Evolutionary conservation across 768 basidiomycete species (phyloP), one percentile per base, ranked within the genome.

Genomic region (Naganishia vaughanmartiniae): DNA sequence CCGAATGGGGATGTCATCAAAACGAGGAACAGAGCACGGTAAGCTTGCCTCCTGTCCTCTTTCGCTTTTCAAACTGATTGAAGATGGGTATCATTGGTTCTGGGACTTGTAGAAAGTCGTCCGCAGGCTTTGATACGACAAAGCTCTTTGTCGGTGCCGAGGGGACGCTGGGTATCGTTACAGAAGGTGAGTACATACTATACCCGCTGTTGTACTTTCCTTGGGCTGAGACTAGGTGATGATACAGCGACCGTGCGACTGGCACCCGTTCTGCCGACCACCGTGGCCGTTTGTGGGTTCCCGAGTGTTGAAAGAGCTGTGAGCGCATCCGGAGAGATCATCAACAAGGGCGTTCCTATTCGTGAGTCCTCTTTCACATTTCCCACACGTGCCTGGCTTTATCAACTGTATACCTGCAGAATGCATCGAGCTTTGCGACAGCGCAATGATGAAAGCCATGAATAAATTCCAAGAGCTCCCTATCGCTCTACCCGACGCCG

Each of bases 91-190:
- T 9, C 9, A 7, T n/a, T 45, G 57, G 7, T 26, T 63, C 9
- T 33, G 33, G 30, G 21, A 36, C 39, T 3, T 53, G 28, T 31
- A 57, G 91, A 57, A 94, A 96, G 78, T 92, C 90, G 3, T 86
- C 92, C 0, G 90, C 91, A 0, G 93, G 93, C 0, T 93, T 90
- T 76, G 93, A 94, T 76, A 85, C 86, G 0, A 93, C 90, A 0
- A 93, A 93, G 78, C 80, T 93, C 2, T 93, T 93, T 82, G 89
- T 93, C 57, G 92, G 92, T 4, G 90, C 91, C 2, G 92, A 93
- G 80, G 92, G 92, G 7, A 94, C 92, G 0, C 79, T 93, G 54
- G 92, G 92, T 4, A 89, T 94, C 73, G 87, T 94, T n/a, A 92
- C 90, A 0, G 92, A 93, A 83, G 89, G 89, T 86, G 66, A 57